These are phyloP conservation scores for Starmerella bombi DNA, from an alignment of 805 yeast species.

Conservation along the genomic window DNA sequence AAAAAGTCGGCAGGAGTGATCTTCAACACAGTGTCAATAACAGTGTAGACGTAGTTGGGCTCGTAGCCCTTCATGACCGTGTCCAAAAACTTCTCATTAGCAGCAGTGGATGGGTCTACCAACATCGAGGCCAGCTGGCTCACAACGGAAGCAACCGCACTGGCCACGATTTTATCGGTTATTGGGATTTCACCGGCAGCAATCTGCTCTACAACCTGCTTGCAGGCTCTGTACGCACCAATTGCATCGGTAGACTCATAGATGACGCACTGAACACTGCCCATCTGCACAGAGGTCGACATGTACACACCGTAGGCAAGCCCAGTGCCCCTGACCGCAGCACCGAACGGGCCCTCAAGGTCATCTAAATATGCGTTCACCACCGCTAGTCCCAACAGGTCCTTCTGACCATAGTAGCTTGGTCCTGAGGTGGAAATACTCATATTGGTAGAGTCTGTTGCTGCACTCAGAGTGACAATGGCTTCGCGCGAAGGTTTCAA, in stretches of 20 bases:
- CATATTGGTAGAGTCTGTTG: constrained; percentile 70
- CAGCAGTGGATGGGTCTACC: constrained; percentile 52
- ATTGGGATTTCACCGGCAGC: constrained; percentile 42
- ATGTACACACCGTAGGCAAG: constrained; percentile 78
- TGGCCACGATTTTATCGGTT: constrained; percentile 49
- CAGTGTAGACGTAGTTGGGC: constrained; percentile 41
- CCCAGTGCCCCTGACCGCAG: constrained; percentile 89
- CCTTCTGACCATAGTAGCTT: constrained; percentile 39
- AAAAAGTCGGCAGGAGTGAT: constrained; percentile 39
- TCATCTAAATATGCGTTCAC: constrained; percentile 67
- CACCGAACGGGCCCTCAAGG: constrained; percentile 95
- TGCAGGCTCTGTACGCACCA: constrained; percentile 49
- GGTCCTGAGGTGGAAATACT: constrained; percentile 49
- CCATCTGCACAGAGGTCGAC: constrained; percentile 40
- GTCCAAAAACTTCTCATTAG: constrained; percentile 52
- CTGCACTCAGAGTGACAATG: constrained; percentile 57
- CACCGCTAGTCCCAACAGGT: constrained; percentile 55
- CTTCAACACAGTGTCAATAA: constrained; percentile 40
- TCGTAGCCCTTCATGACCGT: constrained; percentile 58
- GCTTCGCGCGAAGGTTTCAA: constrained; percentile 40
- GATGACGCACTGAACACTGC: constrained; percentile 31
- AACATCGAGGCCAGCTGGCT: constrained; percentile 56
- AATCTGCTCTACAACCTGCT: constrained; percentile 47
- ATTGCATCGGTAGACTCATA: constrained; percentile 58
- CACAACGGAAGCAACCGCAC: constrained; percentile 65